Evolutionary conservation across 306 rosid genomes (phyloP), one percentile per base, ranked within the genome.

Genomic region (Lathyrus sativus): DNA sequence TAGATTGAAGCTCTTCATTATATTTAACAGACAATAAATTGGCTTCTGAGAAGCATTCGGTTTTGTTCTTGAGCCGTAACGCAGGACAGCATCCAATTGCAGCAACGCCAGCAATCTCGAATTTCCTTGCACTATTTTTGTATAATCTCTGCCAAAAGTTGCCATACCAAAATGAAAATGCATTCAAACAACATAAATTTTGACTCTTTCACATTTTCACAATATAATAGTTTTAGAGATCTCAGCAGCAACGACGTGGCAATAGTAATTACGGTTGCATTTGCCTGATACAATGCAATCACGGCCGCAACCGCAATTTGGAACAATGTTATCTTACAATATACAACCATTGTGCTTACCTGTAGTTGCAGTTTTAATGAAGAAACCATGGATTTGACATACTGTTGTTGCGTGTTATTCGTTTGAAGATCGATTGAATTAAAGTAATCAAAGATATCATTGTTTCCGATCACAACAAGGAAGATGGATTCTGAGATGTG

Each of bases 21-120:
- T 81, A 92, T 17, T 70, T 62, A 1, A 43, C 1, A 0, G 86
- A 19, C 86, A 73, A 66, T 2, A 18, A 5, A 63, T 89, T 92
- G 19, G 78, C 61, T 11, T 82, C 91, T 18, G 62, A 67, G n/a
- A 79, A 48, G 71, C 98, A 92, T 56, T 80, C 83, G 26, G 77
- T 81, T 3, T 77, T 65, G 76, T 81, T 81, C 71, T 64, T 81
- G 10, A 69, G 31, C 79, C 96, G 90, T 42, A 43, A 74, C 0
- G 85, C 42, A 5, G 98, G 98, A 58, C 92, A 72, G 80, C 98
- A 92, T 44, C 96, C 98, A 50, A 89, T 75, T n/a, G 80, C 46
- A 37, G 85, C 88, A 39, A 80, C 63, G 7, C 95, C 96, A 4
- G 69, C 65, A 50, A 89, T 70, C 62, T 71, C 87, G 67, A 84